Percentiles rank a stretch among this genome's conserved stretches.
Conservation (phyloP, 2,329 filamentous ascomycete genomes). For the Aspergillus felis region DNA sequence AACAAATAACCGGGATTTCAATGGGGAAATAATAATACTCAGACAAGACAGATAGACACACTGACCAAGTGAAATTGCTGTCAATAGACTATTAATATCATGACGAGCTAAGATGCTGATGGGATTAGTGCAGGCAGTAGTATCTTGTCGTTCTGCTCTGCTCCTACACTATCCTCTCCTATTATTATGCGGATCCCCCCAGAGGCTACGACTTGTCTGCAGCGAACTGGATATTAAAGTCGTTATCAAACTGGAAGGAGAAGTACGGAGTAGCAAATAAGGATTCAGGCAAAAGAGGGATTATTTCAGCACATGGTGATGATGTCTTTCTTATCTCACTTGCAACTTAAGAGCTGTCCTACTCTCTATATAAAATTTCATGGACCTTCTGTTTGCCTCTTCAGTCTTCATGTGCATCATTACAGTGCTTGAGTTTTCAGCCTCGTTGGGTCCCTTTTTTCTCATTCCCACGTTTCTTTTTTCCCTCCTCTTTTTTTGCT, state of each 20-base stretch:
- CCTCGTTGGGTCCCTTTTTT: neutral
- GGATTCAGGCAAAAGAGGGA: neutral
- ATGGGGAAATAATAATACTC: neutral
- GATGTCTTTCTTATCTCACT: neutral
- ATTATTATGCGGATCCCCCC: neutral
- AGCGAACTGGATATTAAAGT: neutral
- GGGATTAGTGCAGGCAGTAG: neutral
- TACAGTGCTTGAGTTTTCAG: no score
- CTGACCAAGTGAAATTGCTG: neutral
- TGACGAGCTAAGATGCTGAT: neutral
- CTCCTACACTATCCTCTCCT: neutral
- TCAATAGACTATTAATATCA: neutral
- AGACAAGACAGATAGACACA: neutral
- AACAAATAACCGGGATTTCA: neutral
- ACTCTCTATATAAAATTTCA: neutral
- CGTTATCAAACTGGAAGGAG: no score
- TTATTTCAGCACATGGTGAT: neutral
- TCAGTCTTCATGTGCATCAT: neutral
- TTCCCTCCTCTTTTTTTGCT: neutral
- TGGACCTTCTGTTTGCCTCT: neutral
- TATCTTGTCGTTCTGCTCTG: neutral
- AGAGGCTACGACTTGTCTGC: neutral
- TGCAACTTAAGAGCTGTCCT: neutral
- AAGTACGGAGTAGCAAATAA: neutral
- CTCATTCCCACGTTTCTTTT: neutral